phyloP scores from a whole-genome alignment of 768 basidiomycete species.

The Coprinopsis marcescibilis region DNA sequence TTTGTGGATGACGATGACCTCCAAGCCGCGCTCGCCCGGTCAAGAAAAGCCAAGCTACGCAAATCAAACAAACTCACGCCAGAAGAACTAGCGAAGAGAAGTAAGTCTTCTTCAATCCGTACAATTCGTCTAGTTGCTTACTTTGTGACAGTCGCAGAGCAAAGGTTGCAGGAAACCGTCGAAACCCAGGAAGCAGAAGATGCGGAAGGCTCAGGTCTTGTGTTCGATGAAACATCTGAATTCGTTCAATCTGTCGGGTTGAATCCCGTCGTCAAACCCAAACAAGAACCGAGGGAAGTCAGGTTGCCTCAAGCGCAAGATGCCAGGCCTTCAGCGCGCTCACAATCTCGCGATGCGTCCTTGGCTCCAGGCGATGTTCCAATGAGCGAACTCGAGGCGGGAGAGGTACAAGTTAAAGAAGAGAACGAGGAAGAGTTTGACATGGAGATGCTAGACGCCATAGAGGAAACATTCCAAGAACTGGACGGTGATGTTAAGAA shows the following conservation, averaged over 20 bases:
- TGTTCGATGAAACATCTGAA: slow-evolving; percentile 95
- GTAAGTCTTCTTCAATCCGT: slow-evolving; percentile 36
- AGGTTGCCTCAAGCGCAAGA: slow-evolving; percentile 4
- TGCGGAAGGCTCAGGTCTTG: slow-evolving; percentile 53
- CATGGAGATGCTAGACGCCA: slow-evolving; percentile 69
- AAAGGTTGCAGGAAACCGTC: slow-evolving; percentile 47
- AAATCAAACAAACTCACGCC: slow-evolving; percentile 72
- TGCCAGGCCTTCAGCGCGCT: slow-evolving; percentile 14
- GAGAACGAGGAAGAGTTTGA: slow-evolving; percentile 71
- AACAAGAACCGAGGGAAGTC: slow-evolving; percentile 40
- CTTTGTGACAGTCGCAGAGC: slow-evolving; percentile 51
- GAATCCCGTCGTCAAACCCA: slow-evolving; percentile 46
- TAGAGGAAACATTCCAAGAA: slow-evolving; percentile 63
- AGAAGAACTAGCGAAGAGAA: slow-evolving; percentile 75
- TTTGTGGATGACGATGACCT: slow-evolving; percentile 99
- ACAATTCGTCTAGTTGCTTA: slow-evolving; percentile 1
- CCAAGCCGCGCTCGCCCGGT: slow-evolving; percentile 84
- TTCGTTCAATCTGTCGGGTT: slow-evolving; percentile 85
- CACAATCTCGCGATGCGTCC: slow-evolving; percentile 48
- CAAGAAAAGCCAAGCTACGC: slow-evolving; percentile 75
- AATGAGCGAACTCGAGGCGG: slow-evolving; percentile 75
- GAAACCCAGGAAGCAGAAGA: slow-evolving; percentile 38
- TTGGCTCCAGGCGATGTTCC: slow-evolving; percentile 56
- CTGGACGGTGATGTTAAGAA: slow-evolving; percentile 52
- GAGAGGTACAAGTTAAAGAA: slow-evolving; percentile 73